These are phyloP conservation scores for Aspergillus mulundensis DNA, from an alignment of 495 filamentous ascomycete species.

Conservation along the genomic window DNA sequence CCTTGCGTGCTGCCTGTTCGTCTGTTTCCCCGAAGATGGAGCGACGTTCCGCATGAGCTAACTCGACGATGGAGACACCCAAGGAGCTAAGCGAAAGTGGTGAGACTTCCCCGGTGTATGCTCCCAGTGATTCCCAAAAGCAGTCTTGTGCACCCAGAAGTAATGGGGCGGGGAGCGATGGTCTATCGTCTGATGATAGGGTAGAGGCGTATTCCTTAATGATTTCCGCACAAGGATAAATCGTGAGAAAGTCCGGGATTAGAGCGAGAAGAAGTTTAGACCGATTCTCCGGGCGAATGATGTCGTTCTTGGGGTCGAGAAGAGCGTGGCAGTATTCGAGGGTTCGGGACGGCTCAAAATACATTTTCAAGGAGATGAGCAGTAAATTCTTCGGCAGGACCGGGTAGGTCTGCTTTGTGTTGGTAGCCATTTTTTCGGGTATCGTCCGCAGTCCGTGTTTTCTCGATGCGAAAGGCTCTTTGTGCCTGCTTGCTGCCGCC, in stretches of 20 bases:
- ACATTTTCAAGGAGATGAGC: constrained; percentile 80
- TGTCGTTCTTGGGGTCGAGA: constrained; percentile 40
- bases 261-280: constrained; percentile 84
- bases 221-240: constrained; percentile 53
- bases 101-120: constrained; percentile 75
- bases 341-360: constrained; percentile 67
- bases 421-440: constrained; percentile 13
- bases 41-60: constrained; percentile 76
- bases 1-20: constrained; percentile 58
- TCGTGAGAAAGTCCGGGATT: constrained; percentile 70
- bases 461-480: background rate
- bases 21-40: constrained; percentile 69
- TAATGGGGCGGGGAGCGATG: constrained; percentile 39
- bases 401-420: constrained; percentile 29
- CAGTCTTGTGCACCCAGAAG: constrained; percentile 74
- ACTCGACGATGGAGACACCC: constrained; percentile 66
- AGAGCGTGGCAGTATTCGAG: constrained; percentile 57
- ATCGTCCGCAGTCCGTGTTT: background rate
- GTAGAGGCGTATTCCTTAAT: constrained; percentile 36
- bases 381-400: constrained; percentile 61
- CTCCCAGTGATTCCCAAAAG: constrained; percentile 55
- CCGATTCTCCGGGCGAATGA: constrained; percentile 41
- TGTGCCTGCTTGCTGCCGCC: background rate
- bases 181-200: constrained; percentile 22
- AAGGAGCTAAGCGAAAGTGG: constrained; percentile 59